These are phyloP conservation scores for Ganoderma leucocontextum DNA, from an alignment of 1,284 basidiomycete genomes.

Conservation along the genomic window DNA sequence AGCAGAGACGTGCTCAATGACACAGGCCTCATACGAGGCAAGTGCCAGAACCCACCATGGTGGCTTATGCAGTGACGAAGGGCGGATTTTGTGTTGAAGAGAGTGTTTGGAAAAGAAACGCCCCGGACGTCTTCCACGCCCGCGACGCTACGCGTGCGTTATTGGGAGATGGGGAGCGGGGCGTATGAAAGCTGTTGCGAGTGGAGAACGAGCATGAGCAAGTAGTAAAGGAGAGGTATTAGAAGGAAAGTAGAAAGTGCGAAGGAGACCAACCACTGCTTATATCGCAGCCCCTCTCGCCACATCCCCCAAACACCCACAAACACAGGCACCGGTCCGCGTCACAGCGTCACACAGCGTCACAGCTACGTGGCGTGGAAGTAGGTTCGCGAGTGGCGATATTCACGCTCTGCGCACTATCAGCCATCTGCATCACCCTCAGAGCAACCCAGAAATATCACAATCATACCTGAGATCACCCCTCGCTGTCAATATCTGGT, in stretches of 20 bases:
- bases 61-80: constrained; percentile 14
- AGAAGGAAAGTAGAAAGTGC: constrained; percentile 16
- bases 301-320: constrained; percentile 20
- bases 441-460: constrained; percentile 12
- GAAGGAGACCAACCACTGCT: constrained; percentile 5
- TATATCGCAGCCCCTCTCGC: constrained; percentile 25
- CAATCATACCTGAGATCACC: constrained; percentile 14
- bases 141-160: constrained; percentile 45
- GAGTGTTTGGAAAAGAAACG: constrained; percentile 25
- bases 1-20: constrained; percentile 7
- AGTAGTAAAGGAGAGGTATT: constrained; percentile 15
- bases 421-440: constrained; percentile 1
- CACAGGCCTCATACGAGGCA: neutral
- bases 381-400: constrained; percentile 34
- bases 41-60: constrained; percentile 33
- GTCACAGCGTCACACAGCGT: constrained; percentile 23
- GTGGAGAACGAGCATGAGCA: constrained; percentile 33
- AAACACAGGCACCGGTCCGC: constrained; percentile 26
- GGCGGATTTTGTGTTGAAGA: constrained; percentile 1
- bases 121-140: constrained; percentile 39
- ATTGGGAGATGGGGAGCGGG: constrained; percentile 38
- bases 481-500: constrained; percentile 16
- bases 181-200: constrained; percentile 29
- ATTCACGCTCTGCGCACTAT: constrained; percentile 30
- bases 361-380: constrained; percentile 10